Evolutionary conservation across 2,329 filamentous ascomycete genomes (phyloP).

Genomic region (Fusarium sp.): DNA sequence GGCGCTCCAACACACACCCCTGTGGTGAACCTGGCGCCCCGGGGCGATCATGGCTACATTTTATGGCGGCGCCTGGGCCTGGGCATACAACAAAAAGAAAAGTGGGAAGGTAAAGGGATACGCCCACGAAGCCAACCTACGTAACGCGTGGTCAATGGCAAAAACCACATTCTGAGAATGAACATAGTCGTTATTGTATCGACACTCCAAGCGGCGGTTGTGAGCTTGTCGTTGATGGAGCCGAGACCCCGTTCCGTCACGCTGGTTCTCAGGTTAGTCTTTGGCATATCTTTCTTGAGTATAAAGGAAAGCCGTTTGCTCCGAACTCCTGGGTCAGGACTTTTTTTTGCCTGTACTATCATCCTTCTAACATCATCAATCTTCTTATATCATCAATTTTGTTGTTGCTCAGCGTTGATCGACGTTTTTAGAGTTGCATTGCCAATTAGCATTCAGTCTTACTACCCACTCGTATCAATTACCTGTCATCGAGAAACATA

Average conservation of each 20-base stretch:
- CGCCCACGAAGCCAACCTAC: slow-evolving; percentile 9
- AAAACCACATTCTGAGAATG: slow-evolving; percentile 12
- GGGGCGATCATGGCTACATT: slow-evolving; percentile 29
- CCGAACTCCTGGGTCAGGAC: slow-evolving; percentile 39
- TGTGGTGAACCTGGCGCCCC: slow-evolving; percentile 14
- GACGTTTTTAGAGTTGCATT: slow-evolving; percentile 17
- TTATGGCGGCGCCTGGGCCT: slow-evolving; percentile 18
- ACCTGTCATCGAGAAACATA: slow-evolving; percentile 26
- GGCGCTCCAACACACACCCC: slow-evolving; percentile 23
- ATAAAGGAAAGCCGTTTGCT: slow-evolving; percentile 47
- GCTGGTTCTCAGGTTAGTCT: slow-evolving; percentile 36
- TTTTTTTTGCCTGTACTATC: slow-evolving; percentile 17
- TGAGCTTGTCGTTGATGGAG: slow-evolving; percentile 38
- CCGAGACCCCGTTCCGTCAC: slow-evolving; percentile 38
- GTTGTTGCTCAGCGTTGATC: slow-evolving; percentile 18
- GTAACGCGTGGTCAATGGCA: slow-evolving; percentile 36
- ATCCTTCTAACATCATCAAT: slow-evolving; percentile 9
- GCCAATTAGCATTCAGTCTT: slow-evolving; percentile 10
- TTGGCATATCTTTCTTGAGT: slow-evolving; percentile 27
- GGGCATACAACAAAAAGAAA: slow-evolving; percentile 25
- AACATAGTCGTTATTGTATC: slow-evolving; percentile 28
- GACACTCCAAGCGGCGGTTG: slow-evolving; percentile 38
- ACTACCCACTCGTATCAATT: slow-evolving; percentile 14
- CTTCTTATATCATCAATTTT: background rate
- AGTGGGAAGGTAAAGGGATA: slow-evolving; percentile 22